These are phyloP conservation scores for Phytophthora constricta DNA, from an alignment of 352 stramenopile genomes.

Conservation along the genomic window DNA sequence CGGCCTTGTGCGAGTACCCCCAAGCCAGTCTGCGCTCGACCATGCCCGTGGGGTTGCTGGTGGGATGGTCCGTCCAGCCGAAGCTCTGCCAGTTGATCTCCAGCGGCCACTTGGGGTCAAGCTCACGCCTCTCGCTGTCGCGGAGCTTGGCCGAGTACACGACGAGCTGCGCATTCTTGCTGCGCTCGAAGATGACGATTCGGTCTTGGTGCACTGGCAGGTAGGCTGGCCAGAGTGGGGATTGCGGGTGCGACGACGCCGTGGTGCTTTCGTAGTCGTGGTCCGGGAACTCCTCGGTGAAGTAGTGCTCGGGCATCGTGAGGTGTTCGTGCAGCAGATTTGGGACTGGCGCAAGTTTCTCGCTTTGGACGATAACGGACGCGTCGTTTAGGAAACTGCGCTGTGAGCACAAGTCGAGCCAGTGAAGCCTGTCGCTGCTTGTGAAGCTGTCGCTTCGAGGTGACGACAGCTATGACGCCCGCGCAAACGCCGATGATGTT, in stretches of 20 bases:
- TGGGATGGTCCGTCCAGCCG: constrained; percentile 72
- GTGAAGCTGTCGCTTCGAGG: constrained; percentile 1
- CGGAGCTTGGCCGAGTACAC: constrained; percentile 78
- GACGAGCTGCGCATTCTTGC: constrained; percentile 83
- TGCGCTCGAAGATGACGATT: constrained; percentile 79
- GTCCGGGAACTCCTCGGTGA: constrained; percentile 79
- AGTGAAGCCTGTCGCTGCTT: not conserved
- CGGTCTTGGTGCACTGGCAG: constrained; percentile 65
- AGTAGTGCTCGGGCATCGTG: constrained; percentile 40
- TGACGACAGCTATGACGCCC: not conserved
- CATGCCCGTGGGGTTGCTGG: constrained; percentile 69
- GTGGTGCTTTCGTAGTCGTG: constrained; percentile 74
- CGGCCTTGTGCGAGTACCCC: constrained; percentile 68
- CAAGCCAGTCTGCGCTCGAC: constrained; percentile 73
- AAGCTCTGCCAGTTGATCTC: constrained; percentile 89
- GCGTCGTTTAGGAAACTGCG: not conserved
- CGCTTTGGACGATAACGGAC: not conserved
- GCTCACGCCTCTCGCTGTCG: constrained; percentile 48
- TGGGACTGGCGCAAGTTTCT: not conserved
- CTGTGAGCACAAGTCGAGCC: too few species aligned
- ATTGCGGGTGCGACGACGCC: constrained; percentile 60
- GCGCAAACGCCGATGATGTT: not conserved
- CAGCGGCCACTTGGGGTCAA: constrained; percentile 71
- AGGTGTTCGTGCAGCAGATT: not conserved
- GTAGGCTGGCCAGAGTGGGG: constrained; percentile 73